Base-by-base conservation (phyloP, 2,329 filamentous ascomycete species). In the Hypoxylon sp. region DNA sequence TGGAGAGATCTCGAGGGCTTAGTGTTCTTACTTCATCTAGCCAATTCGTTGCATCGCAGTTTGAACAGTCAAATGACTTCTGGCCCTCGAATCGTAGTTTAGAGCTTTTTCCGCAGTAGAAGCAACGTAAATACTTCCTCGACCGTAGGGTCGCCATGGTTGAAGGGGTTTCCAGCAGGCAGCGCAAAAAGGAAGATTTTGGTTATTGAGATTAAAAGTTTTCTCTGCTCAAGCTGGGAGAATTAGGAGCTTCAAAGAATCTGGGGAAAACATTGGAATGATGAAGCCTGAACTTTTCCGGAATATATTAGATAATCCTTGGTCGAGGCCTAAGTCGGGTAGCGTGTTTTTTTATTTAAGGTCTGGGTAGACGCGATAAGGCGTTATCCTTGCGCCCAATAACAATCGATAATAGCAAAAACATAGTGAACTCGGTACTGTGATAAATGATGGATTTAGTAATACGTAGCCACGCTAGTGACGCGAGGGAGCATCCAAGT, bases 11-110 rank as follows among this genome's bases (percentile, higher is more conserved):
- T 59, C 33, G 47, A 52, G 64, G 39, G 62, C 17, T 70, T 53
- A 22, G 13, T 31, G 47, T 42, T 71, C 84, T 66, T 82, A 96
- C 94, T 83, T 95, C 86, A 78, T 99, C 96, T 33, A 98, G 84
- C 82, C 93, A 92, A 80, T 98, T 99, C 66, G 91, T 90, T 17
- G 94, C 92, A 75, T 96, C 92, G 84, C 96, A 99, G 68, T 87
- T 84, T 19, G 86, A 81, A 80, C 94, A 97, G 50, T 90, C 84
- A 81, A 94, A 97, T 75, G 86, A 78, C 84, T 86, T 63, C 88
- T 84, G 58, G 31, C 87, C 87, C 74, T 89, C 86, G 74, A 87
- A 90, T 71, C 81, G 83, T 62, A 88, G 84, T 35, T 85, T 83
- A 35, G 91, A 92, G 73, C 87, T 88, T 78, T 85, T 85, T 74